A percentile compares a stretch with the other conserved stretches of the same genome.
phyloP scores from a whole-genome alignment of 306 rosid genomes.

The Casuarina equisetifolia region DNA sequence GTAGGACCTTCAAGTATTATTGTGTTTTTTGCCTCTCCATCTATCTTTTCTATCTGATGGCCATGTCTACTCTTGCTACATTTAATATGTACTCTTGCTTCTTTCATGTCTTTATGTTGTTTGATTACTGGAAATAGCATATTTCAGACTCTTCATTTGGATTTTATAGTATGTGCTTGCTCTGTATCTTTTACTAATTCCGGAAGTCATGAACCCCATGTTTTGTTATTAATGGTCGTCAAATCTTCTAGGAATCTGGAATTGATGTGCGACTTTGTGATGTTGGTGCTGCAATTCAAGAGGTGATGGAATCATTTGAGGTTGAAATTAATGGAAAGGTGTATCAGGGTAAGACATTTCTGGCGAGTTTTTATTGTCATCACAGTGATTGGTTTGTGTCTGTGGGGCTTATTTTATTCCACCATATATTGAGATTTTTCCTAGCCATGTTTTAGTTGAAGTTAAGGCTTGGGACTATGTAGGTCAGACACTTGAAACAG shows the following conservation, averaged over 20 bases:
- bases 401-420: slow-evolving; percentile 1
- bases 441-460: no score
- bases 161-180: not conserved
- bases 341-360: slow-evolving; percentile 62
- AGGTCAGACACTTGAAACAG: no score
- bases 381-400: not conserved
- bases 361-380: not conserved
- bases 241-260: slow-evolving; percentile 75
- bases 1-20: not conserved
- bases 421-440: no score
- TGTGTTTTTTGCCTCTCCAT: not conserved
- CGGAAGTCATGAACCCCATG: not conserved
- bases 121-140: not conserved
- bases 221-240: not conserved
- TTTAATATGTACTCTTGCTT: not conserved
- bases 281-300: slow-evolving; percentile 97
- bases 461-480: no score
- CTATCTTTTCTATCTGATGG: not conserved
- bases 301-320: slow-evolving; percentile 94
- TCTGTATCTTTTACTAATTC: not conserved
- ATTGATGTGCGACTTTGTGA: slow-evolving; percentile 96
- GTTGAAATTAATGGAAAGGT: slow-evolving; percentile 96
- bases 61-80: not conserved
- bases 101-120: not conserved
- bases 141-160: not conserved